Percentiles rank a stretch among this genome's conserved stretches.
phyloP scores from a whole-genome alignment of 2,329 filamentous ascomycete genomes.

The Paracorniculantispora psalliotae region DNA sequence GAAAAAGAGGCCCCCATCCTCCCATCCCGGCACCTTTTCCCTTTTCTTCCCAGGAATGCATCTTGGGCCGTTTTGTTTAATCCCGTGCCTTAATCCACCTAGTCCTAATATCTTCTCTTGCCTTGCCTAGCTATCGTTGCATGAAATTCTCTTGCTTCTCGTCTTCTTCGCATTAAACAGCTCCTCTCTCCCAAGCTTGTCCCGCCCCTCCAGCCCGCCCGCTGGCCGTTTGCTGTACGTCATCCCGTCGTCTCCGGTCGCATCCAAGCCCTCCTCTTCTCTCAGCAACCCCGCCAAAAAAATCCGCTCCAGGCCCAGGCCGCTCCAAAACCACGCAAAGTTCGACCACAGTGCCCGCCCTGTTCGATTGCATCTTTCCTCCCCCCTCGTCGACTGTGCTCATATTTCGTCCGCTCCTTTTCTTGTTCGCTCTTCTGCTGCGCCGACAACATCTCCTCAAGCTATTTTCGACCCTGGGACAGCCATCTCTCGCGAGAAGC shows the following conservation, averaged over 20 bases:
- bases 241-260: conserved; percentile 10
- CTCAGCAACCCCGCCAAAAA: conserved; percentile 11
- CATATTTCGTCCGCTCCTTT: background rate
- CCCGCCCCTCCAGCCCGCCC: background rate
- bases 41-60: background rate
- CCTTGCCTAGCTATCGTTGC: background rate
- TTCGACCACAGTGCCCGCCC: background rate
- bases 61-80: no score
- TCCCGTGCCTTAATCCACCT: no score
- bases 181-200: background rate
- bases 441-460: background rate
- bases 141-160: background rate
- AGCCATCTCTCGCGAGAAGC: no score
- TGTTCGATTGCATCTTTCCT: background rate
- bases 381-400: background rate
- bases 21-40: background rate
- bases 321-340: conserved; percentile 10
- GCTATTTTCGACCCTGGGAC: no score
- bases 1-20: background rate
- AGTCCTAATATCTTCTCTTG: background rate
- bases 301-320: conserved; percentile 5
- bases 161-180: background rate
- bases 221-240: conserved; percentile 8
- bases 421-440: background rate
- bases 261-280: background rate